Conservation (phyloP, 345 rosid genomes). For the Ceriops zippeliana region DNA sequence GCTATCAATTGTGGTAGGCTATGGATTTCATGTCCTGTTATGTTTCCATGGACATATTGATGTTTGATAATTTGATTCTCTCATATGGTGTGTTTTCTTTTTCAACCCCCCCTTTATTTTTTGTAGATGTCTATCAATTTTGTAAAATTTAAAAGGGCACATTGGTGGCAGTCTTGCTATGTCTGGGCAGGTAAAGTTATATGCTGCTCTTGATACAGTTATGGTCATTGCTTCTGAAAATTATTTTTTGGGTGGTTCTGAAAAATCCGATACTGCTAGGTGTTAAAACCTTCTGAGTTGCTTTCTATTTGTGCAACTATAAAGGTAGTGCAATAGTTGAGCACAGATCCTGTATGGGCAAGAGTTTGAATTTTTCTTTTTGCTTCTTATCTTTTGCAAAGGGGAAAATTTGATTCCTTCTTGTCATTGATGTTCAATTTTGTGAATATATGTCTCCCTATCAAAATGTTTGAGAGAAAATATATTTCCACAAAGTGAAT, state of each 20-base stretch:
- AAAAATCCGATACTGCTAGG: background rate
- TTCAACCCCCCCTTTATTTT: background rate
- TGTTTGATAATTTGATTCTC: background rate
- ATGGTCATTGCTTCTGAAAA: no score
- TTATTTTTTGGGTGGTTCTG: background rate
- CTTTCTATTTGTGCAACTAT: background rate
- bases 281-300: conserved; percentile 3
- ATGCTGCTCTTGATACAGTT: background rate
- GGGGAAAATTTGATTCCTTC: background rate
- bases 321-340: no score
- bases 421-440: background rate
- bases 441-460: background rate
- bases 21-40: background rate
- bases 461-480: no score
- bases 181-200: conserved; percentile 73
- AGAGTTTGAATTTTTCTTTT: no score
- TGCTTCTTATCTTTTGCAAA: no score
- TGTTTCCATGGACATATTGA: background rate
- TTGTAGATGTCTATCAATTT: conserved; percentile 56
- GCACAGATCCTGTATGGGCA: no score
- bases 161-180: conserved; percentile 81
- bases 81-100: background rate
- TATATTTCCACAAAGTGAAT: background rate
- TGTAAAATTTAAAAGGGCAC: conserved; percentile 40
- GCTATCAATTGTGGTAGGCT: conserved; percentile 54